These are phyloP conservation scores for Stachybotrys chartarum DNA, from an alignment of 2,329 filamentous ascomycete genomes.

Conservation along the genomic window DNA sequence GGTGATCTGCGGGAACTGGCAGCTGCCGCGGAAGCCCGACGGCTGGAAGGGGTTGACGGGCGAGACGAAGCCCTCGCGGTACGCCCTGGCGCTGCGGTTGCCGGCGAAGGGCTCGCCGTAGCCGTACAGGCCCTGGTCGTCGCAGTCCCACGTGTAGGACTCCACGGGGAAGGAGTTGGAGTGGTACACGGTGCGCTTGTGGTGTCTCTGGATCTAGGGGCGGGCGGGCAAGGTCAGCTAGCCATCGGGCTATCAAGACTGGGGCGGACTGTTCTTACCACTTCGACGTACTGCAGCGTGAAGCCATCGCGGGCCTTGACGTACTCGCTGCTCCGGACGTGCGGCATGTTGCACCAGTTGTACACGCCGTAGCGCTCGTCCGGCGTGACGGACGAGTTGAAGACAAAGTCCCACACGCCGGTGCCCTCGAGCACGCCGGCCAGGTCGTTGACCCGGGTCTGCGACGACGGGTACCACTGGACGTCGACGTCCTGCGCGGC, in stretches of 20 bases:
- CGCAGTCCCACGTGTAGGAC: slow-evolving; percentile 65
- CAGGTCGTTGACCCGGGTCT: slow-evolving; percentile 54
- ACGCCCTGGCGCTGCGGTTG: slow-evolving; percentile 45
- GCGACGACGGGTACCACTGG: slow-evolving; percentile 51
- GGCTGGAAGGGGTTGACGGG: slow-evolving; percentile 60
- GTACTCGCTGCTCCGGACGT: slow-evolving; percentile 64
- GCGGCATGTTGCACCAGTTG: slow-evolving; percentile 86
- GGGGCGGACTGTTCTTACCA: slow-evolving; percentile 39
- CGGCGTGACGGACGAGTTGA: slow-evolving; percentile 57
- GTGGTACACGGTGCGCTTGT: slow-evolving; percentile 77
- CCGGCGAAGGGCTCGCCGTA: slow-evolving; percentile 53
- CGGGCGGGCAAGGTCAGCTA: background rate
- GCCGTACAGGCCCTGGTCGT: slow-evolving; percentile 62
- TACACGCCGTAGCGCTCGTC: slow-evolving; percentile 54
- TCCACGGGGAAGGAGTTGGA: slow-evolving; percentile 71
- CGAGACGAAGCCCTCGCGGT: slow-evolving; percentile 59
- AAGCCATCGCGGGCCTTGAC: slow-evolving; percentile 45
- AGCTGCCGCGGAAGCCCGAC: slow-evolving; percentile 63
- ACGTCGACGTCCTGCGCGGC: slow-evolving; percentile 25
- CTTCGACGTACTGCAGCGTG: slow-evolving; percentile 66
- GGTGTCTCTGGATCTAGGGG: slow-evolving; percentile 68
- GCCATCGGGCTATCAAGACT: background rate
- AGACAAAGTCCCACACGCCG: slow-evolving; percentile 68
- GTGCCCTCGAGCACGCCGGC: slow-evolving; percentile 45
- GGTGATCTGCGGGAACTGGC: slow-evolving; percentile 78